Base-by-base conservation (phyloP, 2,329 filamentous ascomycete species). In the Trichoderma endophyticum region DNA sequence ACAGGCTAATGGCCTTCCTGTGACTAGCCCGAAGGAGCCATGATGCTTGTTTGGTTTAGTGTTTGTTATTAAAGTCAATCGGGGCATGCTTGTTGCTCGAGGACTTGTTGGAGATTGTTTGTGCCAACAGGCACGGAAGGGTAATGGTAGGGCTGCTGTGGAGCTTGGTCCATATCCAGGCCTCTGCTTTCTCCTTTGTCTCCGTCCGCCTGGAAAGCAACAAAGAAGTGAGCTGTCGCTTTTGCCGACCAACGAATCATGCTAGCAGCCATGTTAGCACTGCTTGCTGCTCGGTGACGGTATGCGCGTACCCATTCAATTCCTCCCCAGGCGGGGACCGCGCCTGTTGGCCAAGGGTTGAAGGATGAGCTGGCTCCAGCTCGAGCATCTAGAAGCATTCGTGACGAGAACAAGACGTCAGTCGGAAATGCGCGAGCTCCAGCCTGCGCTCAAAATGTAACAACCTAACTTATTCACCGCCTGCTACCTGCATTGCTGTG, bases 351-450 rank as follows among this genome's bases (percentile, higher is more conserved):
- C 24, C 36, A 9, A 51, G n/a, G 43, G 43, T n/a, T 3, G 43
- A 57, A 59, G 62, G 32, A 14, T 34, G 61, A 71, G 70, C 57
- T 70, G 68, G 68, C 39, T 63, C 70, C 63, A 71, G 57, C 70
- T 60, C 63, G 30, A 71, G 57, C 64, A 48, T 72, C 63, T 68
- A 63, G 64, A 67, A 72, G 63, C 70, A 62, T 72, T 65, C 36
- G 68, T 62, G 63, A 68, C 43, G 57, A 64, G 54, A 11, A 32
- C 26, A 71, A 71, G 70, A 71, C 62, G 70, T 71, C 70, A 65
- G 70, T 61, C 36, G 34, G 21, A 61, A 61, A 36, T 28, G 54
- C 26, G 51, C 65, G 66, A 51, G 66, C 66, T 69, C 66, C 36
- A 61, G 48, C n/a, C 26, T 24, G 56, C 56, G 66, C 63, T 51